Evolutionary conservation across 78 protist genomes (phyloP).

Genomic region (Speleostelium caveatum): DNA sequence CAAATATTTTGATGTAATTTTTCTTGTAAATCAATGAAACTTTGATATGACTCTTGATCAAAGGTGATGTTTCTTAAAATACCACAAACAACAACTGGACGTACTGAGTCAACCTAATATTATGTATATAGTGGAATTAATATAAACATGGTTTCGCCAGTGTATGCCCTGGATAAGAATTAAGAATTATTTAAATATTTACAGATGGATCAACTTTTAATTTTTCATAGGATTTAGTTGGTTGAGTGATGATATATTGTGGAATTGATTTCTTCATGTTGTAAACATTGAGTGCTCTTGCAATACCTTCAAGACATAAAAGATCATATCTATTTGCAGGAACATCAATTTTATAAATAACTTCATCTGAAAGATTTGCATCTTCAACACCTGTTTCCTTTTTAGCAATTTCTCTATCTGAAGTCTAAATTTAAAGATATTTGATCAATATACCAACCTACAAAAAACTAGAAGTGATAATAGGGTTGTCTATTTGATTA

Average conservation of each 20-base stretch:
- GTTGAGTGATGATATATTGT: slow-evolving; percentile 31
- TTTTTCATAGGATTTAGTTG: slow-evolving; percentile 26
- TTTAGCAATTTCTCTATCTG: slow-evolving; percentile 71
- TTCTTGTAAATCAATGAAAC: slow-evolving; percentile 99
- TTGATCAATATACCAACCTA: background rate
- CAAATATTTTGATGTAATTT: slow-evolving; percentile 97
- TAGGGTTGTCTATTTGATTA: too few species aligned
- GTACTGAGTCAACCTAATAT: slow-evolving; percentile 30
- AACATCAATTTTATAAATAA: slow-evolving; percentile 96
- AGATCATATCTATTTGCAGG: slow-evolving; percentile 99
- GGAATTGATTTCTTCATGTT: slow-evolving; percentile 65
- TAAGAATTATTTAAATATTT: too few species aligned
- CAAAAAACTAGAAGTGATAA: background rate
- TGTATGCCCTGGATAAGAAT: too few species aligned
- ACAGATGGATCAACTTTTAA: slow-evolving; percentile 10
- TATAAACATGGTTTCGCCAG: background rate
- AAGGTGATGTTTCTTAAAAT: slow-evolving; percentile 95
- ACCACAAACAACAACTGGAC: slow-evolving; percentile 98
- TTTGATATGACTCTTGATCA: slow-evolving; percentile 80
- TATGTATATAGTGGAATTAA: background rate
- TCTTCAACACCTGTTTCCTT: slow-evolving; percentile 73
- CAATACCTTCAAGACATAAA: slow-evolving; percentile 98
- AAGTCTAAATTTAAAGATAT: slow-evolving; percentile 36
- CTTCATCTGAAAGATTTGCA: slow-evolving; percentile 75
- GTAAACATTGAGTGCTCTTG: slow-evolving; percentile 92